These are phyloP conservation scores for Phalaenopsis hybrid DNA, from an alignment of 116 monocot genomes.

Conservation along the genomic window DNA sequence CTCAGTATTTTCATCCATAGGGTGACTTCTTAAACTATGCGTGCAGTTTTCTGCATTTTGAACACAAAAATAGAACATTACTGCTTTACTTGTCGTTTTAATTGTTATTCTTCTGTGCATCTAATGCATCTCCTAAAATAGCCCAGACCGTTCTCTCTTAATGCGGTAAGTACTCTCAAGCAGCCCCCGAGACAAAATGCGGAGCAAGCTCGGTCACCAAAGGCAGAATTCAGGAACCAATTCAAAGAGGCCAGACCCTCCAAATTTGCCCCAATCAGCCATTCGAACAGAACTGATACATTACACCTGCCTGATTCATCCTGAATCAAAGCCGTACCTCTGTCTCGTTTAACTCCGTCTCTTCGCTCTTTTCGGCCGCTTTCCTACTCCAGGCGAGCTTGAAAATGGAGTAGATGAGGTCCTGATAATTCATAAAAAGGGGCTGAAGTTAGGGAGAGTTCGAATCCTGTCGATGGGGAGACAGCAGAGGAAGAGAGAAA, in stretches of 20 bases:
- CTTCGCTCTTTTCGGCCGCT: conserved; percentile 8
- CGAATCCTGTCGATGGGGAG: not conserved
- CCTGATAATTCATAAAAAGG: not conserved
- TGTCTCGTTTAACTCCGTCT: conserved; percentile 3
- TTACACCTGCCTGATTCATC: not conserved
- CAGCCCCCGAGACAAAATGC: not conserved
- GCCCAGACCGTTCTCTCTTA: too few relatives aligned
- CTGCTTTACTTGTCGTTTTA: too few relatives aligned
- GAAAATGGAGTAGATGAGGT: conserved; percentile 14
- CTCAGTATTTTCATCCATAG: too few relatives aligned
- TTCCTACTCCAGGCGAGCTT: conserved; percentile 17
- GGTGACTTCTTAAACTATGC: too few relatives aligned
- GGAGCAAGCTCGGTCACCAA: not conserved
- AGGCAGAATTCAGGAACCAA: not conserved
- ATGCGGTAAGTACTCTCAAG: too few relatives aligned
- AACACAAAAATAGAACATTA: too few relatives aligned
- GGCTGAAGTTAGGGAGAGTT: not conserved
- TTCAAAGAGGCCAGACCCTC: not conserved
- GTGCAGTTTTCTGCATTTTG: too few relatives aligned
- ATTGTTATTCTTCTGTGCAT: too few relatives aligned
- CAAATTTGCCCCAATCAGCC: not conserved
- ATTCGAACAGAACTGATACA: not conserved
- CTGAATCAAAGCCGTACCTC: conserved; percentile 7
- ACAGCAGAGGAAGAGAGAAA: not conserved
- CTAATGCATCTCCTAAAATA: too few relatives aligned